Evolutionary conservation across 768 basidiomycete species (phyloP).

Genomic region (Trametes sanguinea): DNA sequence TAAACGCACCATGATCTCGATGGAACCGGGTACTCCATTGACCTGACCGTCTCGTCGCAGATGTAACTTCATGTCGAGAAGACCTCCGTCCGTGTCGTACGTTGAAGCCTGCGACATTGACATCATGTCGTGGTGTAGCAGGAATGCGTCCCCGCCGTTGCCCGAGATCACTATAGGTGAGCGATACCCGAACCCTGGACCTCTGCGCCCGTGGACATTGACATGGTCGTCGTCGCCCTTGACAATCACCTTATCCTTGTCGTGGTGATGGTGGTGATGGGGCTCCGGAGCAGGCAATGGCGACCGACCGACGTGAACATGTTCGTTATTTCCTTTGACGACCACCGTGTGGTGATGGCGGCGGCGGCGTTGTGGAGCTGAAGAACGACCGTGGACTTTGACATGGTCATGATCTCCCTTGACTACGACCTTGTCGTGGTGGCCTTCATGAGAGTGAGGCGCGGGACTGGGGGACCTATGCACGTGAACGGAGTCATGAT

Average conservation of each 20-base stretch:
- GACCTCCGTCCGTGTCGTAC: neutral
- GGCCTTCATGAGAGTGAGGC: slow-evolving; percentile 23
- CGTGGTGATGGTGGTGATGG: slow-evolving; percentile 13
- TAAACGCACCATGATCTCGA: slow-evolving; percentile 49
- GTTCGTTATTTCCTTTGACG: slow-evolving; percentile 29
- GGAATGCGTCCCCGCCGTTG: neutral
- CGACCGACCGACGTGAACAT: slow-evolving; percentile 21
- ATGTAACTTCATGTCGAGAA: slow-evolving; percentile 4
- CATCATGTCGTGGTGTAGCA: neutral
- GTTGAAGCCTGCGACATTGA: neutral
- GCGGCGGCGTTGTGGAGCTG: slow-evolving; percentile 3
- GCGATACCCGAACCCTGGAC: neutral
- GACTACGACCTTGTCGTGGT: slow-evolving; percentile 23
- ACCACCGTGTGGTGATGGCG: slow-evolving; percentile 5
- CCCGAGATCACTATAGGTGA: slow-evolving; percentile 7
- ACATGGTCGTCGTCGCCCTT: slow-evolving; percentile 8
- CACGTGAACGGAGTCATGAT: slow-evolving; percentile 22
- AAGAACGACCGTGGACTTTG: slow-evolving; percentile 6
- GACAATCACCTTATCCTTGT: slow-evolving; percentile 5
- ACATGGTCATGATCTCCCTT: slow-evolving; percentile 25
- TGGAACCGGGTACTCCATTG: slow-evolving; percentile 40
- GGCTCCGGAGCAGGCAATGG: neutral
- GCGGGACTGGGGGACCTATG: slow-evolving; percentile 18
- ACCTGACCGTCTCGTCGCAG: slow-evolving; percentile 10
- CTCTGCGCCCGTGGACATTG: neutral